Evolutionary conservation across 2,329 filamentous ascomycete species (phyloP).

Genomic region (Fusarium vanettenii): DNA sequence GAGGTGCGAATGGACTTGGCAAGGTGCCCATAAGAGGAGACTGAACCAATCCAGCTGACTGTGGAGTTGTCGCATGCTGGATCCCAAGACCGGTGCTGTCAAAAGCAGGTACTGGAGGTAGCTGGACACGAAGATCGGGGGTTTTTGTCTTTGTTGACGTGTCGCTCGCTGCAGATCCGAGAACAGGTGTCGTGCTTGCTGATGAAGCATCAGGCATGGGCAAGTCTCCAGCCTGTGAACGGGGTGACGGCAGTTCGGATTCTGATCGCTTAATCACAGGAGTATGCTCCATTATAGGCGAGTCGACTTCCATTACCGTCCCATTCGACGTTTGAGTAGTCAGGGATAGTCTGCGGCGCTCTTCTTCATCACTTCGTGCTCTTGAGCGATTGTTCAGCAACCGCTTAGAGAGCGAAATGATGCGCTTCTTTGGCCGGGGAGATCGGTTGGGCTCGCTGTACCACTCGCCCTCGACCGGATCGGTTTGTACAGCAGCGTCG

Average conservation of each 20-base stretch:
- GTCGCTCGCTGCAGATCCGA: conserved; percentile 27
- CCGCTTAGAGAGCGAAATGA: conserved; percentile 66
- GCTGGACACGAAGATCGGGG: conserved; percentile 64
- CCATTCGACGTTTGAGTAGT: conserved; percentile 42
- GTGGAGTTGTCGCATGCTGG: conserved; percentile 57
- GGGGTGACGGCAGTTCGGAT: conserved; percentile 40
- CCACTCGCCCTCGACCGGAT: conserved; percentile 65
- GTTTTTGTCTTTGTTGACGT: conserved; percentile 51
- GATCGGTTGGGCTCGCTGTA: conserved; percentile 55
- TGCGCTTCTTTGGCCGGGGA: conserved; percentile 57
- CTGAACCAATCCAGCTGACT: conserved; percentile 58
- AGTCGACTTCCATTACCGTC: conserved; percentile 55
- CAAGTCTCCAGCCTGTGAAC: conserved; percentile 39
- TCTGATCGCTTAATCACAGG: conserved; percentile 28
- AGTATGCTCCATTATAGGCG: conserved; percentile 49
- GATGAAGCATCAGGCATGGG: conserved; percentile 48
- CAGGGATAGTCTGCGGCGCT: conserved; percentile 45
- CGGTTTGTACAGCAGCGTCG: conserved; percentile 66
- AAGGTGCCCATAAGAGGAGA: conserved; percentile 62
- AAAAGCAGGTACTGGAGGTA: conserved; percentile 67
- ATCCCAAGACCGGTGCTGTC: conserved; percentile 51
- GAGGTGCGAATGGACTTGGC: conserved; percentile 56
- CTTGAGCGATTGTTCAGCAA: conserved; percentile 62
- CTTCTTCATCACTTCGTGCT: conserved; percentile 54
- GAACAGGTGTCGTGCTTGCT: conserved; percentile 39